Evolutionary conservation across 176 grass and related monocot genomes (phyloP).

Genomic region (Cenchrus fungigraminus): DNA sequence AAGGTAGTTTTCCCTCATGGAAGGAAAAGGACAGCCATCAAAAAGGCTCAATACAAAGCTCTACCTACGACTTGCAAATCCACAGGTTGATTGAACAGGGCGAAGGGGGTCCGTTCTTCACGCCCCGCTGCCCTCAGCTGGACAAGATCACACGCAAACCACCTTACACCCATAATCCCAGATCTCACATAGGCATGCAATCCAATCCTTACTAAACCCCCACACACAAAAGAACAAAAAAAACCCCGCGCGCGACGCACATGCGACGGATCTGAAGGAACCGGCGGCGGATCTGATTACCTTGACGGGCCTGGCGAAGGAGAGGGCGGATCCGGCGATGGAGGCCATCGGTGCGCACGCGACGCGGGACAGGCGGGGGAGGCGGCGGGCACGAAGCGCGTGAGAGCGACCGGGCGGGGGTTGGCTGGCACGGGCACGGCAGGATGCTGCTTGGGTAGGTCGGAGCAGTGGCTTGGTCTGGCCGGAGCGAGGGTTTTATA

Average conservation of each 20-base stretch:
- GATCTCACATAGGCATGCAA: not conserved
- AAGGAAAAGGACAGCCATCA: not conserved
- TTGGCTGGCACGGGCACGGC: not conserved
- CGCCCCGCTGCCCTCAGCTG: too few species aligned
- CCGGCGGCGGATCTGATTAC: constrained; percentile 45
- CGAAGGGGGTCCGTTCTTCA: not conserved
- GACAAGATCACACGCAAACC: not conserved
- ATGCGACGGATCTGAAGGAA: not conserved
- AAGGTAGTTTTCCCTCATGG: not conserved
- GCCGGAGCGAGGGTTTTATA: constrained; percentile 17
- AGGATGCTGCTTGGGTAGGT: not conserved
- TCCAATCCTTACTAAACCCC: not conserved
- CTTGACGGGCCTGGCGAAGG: constrained; percentile 55
- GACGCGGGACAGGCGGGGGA: not conserved
- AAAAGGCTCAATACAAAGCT: not conserved
- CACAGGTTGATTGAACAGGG: not conserved
- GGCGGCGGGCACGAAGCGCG: constrained; percentile 58
- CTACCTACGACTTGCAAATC: not conserved
- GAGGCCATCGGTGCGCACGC: constrained; percentile 37
- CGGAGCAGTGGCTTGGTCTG: not conserved
- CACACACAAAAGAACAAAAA: too few species aligned
- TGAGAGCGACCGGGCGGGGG: constrained; percentile 7
- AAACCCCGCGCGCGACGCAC: too few species aligned
- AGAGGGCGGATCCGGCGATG: constrained; percentile 53
- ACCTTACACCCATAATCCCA: too few species aligned